A percentile compares a stretch with the other conserved stretches of the same genome.
These are phyloP conservation scores for Silene noctiflora DNA, from an alignment of 179 eudicot genomes.

Conservation along the genomic window DNA sequence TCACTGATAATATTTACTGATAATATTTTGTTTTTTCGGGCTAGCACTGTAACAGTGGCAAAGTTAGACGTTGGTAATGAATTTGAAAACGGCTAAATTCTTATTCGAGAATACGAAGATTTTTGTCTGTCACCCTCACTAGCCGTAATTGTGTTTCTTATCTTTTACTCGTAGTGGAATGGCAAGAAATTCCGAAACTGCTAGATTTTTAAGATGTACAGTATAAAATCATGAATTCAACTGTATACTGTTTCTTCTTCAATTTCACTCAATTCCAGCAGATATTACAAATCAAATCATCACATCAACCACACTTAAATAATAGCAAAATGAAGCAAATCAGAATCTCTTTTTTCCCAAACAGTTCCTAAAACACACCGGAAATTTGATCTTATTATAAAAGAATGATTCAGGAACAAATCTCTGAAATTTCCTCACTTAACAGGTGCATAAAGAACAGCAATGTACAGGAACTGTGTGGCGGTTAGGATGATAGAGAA, in stretches of 20 bases:
- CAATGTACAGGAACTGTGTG: constrained; percentile 63
- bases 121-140: neutral
- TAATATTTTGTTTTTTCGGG: too few species aligned
- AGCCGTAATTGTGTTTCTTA: too few species aligned
- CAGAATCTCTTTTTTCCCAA: neutral
- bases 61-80: too few species aligned
- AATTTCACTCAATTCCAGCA: constrained; percentile 7
- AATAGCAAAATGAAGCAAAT: constrained; percentile 26
- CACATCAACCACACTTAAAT: constrained; percentile 15
- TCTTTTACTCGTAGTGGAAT: too few species aligned
- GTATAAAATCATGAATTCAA: too few species aligned
- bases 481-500: constrained; percentile 71
- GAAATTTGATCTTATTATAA: neutral
- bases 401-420: neutral
- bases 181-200: too few species aligned
- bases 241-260: neutral
- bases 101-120: neutral
- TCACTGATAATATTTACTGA: too few species aligned
- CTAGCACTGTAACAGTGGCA: too few species aligned
- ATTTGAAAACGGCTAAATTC: too few species aligned
- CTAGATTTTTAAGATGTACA: too few species aligned
- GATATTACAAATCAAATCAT: constrained; percentile 12
- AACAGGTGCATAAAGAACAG: constrained; percentile 41
- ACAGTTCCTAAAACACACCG: neutral
- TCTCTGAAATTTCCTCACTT: neutral